phyloP scores from a whole-genome alignment of 2,329 filamentous ascomycete genomes.

The Cryphonectria carpinicola region DNA sequence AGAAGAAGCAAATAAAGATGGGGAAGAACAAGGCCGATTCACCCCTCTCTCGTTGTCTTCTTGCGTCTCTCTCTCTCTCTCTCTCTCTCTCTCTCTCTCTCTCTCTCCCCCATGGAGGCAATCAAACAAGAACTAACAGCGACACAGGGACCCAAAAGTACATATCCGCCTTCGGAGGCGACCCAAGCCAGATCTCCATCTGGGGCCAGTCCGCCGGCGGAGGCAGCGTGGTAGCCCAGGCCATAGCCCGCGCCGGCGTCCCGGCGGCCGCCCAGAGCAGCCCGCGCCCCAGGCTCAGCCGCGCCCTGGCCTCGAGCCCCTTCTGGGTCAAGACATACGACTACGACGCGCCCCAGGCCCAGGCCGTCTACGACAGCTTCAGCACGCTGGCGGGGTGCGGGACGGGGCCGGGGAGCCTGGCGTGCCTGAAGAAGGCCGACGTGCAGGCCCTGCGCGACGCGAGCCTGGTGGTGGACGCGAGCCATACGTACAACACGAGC shows the following conservation, averaged over 20 bases:
- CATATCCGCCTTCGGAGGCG: constrained; percentile 53
- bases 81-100: background rate
- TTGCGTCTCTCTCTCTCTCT: background rate
- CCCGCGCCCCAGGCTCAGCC: constrained; percentile 30
- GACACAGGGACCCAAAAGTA: constrained; percentile 46
- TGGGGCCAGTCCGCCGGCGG: constrained; percentile 61
- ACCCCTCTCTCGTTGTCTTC: background rate
- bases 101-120: background rate
- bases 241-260: constrained; percentile 44
- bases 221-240: constrained; percentile 56
- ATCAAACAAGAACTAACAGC: background rate
- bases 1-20: background rate
- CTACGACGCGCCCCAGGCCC: constrained; percentile 54
- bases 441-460: constrained; percentile 58
- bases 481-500: constrained; percentile 57
- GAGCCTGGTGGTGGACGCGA: constrained; percentile 50
- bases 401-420: constrained; percentile 47
- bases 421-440: constrained; percentile 58
- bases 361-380: constrained; percentile 53
- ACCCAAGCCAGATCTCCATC: constrained; percentile 51
- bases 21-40: background rate
- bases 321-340: constrained; percentile 64
- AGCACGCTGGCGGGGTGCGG: constrained; percentile 52
- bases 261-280: background rate
- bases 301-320: constrained; percentile 48